Evolutionary conservation across 257 asterid species (phyloP).

Genomic region (Rubia yunnanensis): DNA sequence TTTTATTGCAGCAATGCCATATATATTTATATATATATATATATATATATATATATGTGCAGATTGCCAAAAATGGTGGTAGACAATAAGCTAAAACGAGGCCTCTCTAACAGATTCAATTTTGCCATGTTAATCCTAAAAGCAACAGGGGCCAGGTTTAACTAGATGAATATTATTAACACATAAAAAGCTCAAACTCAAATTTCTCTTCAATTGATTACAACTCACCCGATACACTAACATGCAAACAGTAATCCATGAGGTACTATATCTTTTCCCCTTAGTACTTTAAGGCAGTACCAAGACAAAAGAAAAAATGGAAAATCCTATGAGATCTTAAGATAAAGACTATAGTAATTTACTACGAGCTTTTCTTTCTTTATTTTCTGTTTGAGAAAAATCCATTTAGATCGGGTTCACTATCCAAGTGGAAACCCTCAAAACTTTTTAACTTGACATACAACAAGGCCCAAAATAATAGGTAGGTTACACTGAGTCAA

Average conservation of each 20-base stretch:
- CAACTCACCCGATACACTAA: neutral
- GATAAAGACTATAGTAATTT: neutral
- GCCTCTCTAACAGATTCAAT: too few species aligned
- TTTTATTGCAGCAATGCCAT: neutral
- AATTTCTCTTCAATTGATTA: neutral
- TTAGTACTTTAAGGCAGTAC: neutral
- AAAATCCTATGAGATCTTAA: neutral
- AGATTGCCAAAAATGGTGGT: neutral
- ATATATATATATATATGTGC: too few species aligned
- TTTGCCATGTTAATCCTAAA: neutral
- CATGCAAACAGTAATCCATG: neutral
- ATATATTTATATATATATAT: too few species aligned
- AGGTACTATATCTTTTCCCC: neutral
- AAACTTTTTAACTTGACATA: neutral
- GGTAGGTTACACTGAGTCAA: neutral
- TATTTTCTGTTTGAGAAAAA: neutral
- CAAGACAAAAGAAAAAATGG: neutral
- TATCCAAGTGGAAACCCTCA: neutral
- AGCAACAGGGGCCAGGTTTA: neutral
- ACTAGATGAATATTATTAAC: neutral
- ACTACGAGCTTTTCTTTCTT: neutral
- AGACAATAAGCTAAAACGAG: neutral
- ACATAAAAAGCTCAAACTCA: neutral
- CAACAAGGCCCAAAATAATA: neutral
- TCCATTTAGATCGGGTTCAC: neutral